Evolutionary conservation across 1,139 yeast genomes (phyloP), one percentile per base, ranked within the genome.

Genomic region (Yamadazyma epiphylla): DNA sequence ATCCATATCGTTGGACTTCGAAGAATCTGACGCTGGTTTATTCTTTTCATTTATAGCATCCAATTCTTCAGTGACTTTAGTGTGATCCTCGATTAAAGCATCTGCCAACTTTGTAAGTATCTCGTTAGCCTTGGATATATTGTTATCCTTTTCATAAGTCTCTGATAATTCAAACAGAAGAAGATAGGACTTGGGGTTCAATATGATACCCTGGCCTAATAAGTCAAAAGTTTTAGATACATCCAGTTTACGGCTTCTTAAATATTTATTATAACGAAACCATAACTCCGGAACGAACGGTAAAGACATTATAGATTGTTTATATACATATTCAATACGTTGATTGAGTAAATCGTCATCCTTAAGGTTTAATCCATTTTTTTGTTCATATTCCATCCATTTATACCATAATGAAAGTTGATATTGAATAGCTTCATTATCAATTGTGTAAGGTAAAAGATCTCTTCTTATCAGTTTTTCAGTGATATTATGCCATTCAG

Each of bases 281-380:
- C 97, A 91, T 22, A 85, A 58, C 48, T 86, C 94, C 0, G 96
- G 87, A 26, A 74, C 77, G 53, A 83, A 86, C 17, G 86, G 71
- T 45, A 86, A 62, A 28, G 74, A 59, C 48, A 80, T 78, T 7
- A 80, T 64, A 1, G 94, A 80, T 51, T 86, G 88, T 45, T 74
- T 74, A 55, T 75, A 86, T 15, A 82, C 85, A 52, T 80, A 85
- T 32, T 73, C 74, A n/a, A 88, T 65, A 46, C 98, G 70, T 30
- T 69, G 67, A 23, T 69, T 63, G 16, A 80, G 56, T 5, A 60
- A 51, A 8, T 67, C 63, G 12, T 56, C 65, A 30, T 74, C 77
- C 17, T 70, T 64, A 14, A 83, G 56, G 26, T 76, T 78, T 41
- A 89, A 55, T 25, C 79, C 80, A 55, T 91, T 89, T 30, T 65